Conservation (phyloP, 2,329 filamentous ascomycete genomes). For the Periconia macrospinosa region DNA sequence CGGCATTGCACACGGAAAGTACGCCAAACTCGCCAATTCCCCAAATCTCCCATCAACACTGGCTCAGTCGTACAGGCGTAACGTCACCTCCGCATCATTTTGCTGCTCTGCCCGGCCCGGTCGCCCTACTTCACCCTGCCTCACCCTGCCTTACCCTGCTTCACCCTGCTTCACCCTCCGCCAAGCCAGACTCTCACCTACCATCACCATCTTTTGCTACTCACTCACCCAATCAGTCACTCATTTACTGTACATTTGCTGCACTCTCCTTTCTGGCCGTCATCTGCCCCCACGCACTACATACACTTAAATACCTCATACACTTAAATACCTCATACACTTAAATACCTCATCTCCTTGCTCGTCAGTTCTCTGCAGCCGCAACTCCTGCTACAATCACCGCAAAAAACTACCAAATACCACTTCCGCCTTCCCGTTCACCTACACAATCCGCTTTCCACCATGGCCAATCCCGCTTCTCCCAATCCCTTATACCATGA, state of each 20-base stretch:
- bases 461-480: conserved; percentile 23
- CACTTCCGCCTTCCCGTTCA: background rate
- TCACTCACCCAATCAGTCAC: conserved; percentile 8
- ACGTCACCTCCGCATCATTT: conserved; percentile 21
- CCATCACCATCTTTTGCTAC: conserved; percentile 21
- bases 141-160: too few species aligned
- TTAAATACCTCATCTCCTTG: background rate
- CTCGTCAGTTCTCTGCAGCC: background rate
- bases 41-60: too few species aligned
- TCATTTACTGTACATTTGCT: background rate
- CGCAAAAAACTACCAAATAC: too few species aligned
- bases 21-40: too few species aligned
- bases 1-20: too few species aligned
- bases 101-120: too few species aligned
- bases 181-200: conserved; percentile 26
- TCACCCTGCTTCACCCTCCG: conserved; percentile 1
- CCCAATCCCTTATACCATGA: conserved; percentile 25
- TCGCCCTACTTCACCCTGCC: too few species aligned
- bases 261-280: background rate
- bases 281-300: background rate
- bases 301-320: background rate
- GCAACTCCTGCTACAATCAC: background rate
- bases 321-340: background rate
- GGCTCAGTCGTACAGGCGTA: too few species aligned
- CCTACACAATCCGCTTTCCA: background rate